Base-by-base conservation (phyloP, 192 early-diverging fungal genomes). In the Umbelopsis sp. region DNA sequence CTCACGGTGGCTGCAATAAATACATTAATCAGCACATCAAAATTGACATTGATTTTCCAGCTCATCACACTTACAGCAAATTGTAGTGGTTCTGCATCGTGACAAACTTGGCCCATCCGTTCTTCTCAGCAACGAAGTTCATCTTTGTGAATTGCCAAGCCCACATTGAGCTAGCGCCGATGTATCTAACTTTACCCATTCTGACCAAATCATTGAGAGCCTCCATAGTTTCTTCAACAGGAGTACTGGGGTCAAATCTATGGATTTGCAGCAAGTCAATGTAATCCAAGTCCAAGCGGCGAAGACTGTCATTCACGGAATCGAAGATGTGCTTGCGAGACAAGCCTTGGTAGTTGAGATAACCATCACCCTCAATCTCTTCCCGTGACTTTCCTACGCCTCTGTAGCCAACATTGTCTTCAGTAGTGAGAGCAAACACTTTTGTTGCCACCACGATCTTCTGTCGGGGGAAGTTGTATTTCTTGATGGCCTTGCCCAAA, bases 321-420 rank as follows among this genome's bases (percentile, higher is more conserved):
- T 93, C 91, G 58, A 92, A 77, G 46, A 93, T 88, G 73, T 94
- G 90, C 70, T 94, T 94, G 33, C 91, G 84, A 4, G 89, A 91
- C 11, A 94, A 78, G 3, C 92, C 92, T 35, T 80, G 78, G 48
- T 91, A 88, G 81, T 94, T 94, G 13, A 74, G 66, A 61, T 61
- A 61, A 27, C 55, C 55, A 35, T 18, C 27, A 8, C 1, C 55
- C 30, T 61, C 55, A 41, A 47, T 27, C 16, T 64, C 35, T 37
- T 12, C 22, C 46, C 20, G 9, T 16, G 55, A 15, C 2, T 35
- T 35, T 33, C 27, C 27, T 9, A 35, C 13, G 27, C 25, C 10
- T n/a, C 4, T 30, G 30, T 35, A 61, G 18, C 27, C 16, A 8
- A 61, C 18, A 6, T 61, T 16, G 15, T 81, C 85, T 7, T 79